Evolutionary conservation across 208 protist species (phyloP).

Genomic region (Trypanosomatidae sp.): DNA sequence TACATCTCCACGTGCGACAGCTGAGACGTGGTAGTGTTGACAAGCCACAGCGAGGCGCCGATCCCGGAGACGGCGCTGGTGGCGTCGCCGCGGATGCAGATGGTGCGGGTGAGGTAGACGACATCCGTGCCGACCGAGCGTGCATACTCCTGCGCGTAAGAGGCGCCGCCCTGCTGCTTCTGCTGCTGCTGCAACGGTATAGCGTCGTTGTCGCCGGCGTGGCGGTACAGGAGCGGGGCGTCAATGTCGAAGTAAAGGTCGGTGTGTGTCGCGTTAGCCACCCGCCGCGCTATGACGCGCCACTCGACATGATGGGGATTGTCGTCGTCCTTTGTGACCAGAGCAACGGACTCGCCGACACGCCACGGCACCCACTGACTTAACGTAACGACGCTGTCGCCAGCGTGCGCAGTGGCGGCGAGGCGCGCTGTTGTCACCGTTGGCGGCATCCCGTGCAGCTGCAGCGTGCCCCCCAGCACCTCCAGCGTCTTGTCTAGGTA

Average conservation of each 20-base stretch:
- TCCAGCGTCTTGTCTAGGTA: constrained; percentile 26
- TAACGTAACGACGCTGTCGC: constrained; percentile 28
- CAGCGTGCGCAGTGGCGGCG: constrained; percentile 11
- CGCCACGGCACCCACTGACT: constrained; percentile 44
- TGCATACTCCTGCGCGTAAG: too few species aligned
- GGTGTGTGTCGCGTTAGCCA: constrained; percentile 19
- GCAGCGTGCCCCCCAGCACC: constrained; percentile 37
- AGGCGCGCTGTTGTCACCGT: constrained; percentile 9
- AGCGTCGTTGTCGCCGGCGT: constrained; percentile 9
- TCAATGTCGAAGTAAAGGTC: constrained; percentile 30
- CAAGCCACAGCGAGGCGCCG: constrained; percentile 24
- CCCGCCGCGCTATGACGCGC: constrained; percentile 25
- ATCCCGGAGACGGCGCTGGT: constrained; percentile 23
- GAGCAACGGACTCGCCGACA: constrained; percentile 39
- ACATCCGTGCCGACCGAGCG: constrained; percentile 29
- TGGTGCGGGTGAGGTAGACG: constrained; percentile 49
- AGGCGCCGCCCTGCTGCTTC: not conserved
- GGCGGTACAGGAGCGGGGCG: constrained; percentile 31
- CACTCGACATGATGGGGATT: constrained; percentile 36
- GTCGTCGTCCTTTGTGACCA: constrained; percentile 36
- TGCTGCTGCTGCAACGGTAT: not conserved
- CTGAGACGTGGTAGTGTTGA: constrained; percentile 9
- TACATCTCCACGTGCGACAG: constrained; percentile 40
- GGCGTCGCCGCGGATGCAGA: constrained; percentile 55
- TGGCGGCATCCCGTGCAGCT: constrained; percentile 30